Evolutionary conservation across 2,329 filamentous ascomycete genomes (phyloP).

Genomic region (Magnaporthales sp.): DNA sequence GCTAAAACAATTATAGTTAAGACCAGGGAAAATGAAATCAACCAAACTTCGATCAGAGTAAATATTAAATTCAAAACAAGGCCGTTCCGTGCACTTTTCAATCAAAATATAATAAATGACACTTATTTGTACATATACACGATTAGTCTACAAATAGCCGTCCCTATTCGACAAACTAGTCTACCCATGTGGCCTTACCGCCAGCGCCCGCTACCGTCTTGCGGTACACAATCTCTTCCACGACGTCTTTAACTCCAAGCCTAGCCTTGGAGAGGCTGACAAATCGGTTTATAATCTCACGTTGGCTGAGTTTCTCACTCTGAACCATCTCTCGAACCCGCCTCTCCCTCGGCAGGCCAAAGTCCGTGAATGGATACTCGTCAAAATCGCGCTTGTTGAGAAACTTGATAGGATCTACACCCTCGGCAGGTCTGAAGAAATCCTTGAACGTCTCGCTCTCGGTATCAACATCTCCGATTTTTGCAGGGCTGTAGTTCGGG

Average conservation of each 20-base stretch:
- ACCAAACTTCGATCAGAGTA: neutral
- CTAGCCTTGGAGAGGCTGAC: constrained; percentile 50
- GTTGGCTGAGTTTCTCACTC: constrained; percentile 29
- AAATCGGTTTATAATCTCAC: constrained; percentile 56
- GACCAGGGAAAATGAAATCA: neutral
- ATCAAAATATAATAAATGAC: neutral
- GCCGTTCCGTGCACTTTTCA: neutral
- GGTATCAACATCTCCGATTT: constrained; percentile 56
- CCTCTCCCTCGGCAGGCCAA: constrained; percentile 66
- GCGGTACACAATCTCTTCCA: constrained; percentile 57
- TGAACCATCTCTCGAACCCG: constrained; percentile 42
- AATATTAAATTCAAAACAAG: neutral
- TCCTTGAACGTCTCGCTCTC: constrained; percentile 44
- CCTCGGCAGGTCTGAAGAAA: constrained; percentile 54
- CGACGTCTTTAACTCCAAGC: constrained; percentile 61
- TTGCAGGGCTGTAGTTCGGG: constrained; percentile 69
- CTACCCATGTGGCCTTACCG: constrained; percentile 20
- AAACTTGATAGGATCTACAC: constrained; percentile 44
- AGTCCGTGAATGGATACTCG: constrained; percentile 62
- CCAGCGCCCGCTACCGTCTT: constrained; percentile 37
- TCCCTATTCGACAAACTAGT: constrained; percentile 7
- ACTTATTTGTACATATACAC: neutral
- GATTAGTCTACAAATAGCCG: neutral
- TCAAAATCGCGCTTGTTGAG: constrained; percentile 55
- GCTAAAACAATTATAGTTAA: neutral